phyloP scores from a whole-genome alignment of 1,284 basidiomycete genomes.

The Omphalotus olearius region DNA sequence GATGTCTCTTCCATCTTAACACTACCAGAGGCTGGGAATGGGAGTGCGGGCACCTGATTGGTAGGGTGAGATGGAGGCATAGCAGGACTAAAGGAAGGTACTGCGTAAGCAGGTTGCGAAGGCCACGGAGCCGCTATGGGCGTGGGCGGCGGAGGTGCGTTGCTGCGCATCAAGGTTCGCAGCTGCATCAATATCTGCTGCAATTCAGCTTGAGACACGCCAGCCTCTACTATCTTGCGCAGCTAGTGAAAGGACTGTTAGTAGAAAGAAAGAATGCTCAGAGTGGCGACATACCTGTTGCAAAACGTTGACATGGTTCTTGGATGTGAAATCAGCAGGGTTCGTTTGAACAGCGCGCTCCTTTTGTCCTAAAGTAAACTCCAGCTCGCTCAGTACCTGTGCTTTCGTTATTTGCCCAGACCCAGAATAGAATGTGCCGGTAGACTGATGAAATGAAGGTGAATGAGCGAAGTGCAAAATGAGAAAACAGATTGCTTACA shows the following conservation, averaged over 20 bases:
- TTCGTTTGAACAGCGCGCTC: slow-evolving; percentile 63
- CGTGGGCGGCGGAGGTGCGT: slow-evolving; percentile 33
- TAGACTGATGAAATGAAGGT: slow-evolving; percentile 15
- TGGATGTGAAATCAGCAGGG: slow-evolving; percentile 58
- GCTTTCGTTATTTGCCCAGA: slow-evolving; percentile 54
- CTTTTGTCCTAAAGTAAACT: slow-evolving; percentile 74
- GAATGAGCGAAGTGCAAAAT: not conserved
- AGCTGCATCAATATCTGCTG: slow-evolving; percentile 77
- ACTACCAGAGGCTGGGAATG: not conserved
- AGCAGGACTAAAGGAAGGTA: not conserved
- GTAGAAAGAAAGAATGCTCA: slow-evolving; percentile 5
- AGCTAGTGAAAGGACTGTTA: slow-evolving; percentile 43
- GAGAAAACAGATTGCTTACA: slow-evolving; percentile 26
- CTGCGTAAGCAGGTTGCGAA: not conserved
- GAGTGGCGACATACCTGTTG: slow-evolving; percentile 55
- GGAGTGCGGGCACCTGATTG: not conserved
- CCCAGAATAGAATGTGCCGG: slow-evolving; percentile 26
- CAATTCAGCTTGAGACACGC: slow-evolving; percentile 78
- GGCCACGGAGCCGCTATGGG: slow-evolving; percentile 15
- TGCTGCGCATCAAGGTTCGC: slow-evolving; percentile 56
- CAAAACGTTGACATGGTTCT: slow-evolving; percentile 66
- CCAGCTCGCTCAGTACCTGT: slow-evolving; percentile 78
- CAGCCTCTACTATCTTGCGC: slow-evolving; percentile 70
- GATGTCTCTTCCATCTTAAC: not conserved
- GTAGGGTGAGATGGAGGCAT: slow-evolving; percentile 20